A percentile compares a stretch with the other conserved stretches of the same genome.
Evolutionary conservation across 495 filamentous ascomycete species (phyloP).

Genomic region (Trichocladium antarcticum): DNA sequence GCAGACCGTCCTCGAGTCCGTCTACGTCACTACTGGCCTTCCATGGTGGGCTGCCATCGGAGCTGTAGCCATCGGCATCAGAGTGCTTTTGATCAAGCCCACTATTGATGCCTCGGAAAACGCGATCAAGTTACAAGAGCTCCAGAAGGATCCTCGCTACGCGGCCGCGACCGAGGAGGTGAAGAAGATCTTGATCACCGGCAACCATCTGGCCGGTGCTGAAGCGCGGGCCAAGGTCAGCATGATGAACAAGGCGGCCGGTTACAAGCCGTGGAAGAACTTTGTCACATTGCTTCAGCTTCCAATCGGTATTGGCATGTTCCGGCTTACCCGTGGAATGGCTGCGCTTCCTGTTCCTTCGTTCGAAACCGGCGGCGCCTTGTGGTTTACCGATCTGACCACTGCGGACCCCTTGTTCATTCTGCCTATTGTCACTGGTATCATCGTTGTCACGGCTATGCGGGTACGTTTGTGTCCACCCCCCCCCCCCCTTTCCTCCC

Average conservation of each 20-base stretch:
- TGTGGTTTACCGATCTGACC: constrained; percentile 76
- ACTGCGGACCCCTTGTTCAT: constrained; percentile 63
- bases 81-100: constrained; percentile 53
- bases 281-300: constrained; percentile 53
- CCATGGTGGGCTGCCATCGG: constrained; percentile 77
- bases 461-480: constrained; percentile 39
- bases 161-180: constrained; percentile 38
- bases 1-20: constrained; percentile 65
- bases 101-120: constrained; percentile 50
- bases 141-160: constrained; percentile 39
- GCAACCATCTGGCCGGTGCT: constrained; percentile 37
- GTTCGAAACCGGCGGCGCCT: constrained; percentile 52
- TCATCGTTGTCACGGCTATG: constrained; percentile 43
- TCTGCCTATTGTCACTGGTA: constrained; percentile 49
- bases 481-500: not conserved
- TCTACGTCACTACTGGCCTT: constrained; percentile 59
- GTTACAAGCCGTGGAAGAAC: constrained; percentile 41
- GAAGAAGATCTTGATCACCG: constrained; percentile 32
- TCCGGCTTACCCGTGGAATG: constrained; percentile 67
- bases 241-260: constrained; percentile 40
- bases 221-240: constrained; percentile 36
- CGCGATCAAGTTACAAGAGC: constrained; percentile 41
- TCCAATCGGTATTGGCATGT: constrained; percentile 67
- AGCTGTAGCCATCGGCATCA: constrained; percentile 49
- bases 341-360: constrained; percentile 65